These are phyloP conservation scores for Rubroboletus pulcherrimus DNA, from an alignment of 768 basidiomycete genomes.

Conservation along the genomic window DNA sequence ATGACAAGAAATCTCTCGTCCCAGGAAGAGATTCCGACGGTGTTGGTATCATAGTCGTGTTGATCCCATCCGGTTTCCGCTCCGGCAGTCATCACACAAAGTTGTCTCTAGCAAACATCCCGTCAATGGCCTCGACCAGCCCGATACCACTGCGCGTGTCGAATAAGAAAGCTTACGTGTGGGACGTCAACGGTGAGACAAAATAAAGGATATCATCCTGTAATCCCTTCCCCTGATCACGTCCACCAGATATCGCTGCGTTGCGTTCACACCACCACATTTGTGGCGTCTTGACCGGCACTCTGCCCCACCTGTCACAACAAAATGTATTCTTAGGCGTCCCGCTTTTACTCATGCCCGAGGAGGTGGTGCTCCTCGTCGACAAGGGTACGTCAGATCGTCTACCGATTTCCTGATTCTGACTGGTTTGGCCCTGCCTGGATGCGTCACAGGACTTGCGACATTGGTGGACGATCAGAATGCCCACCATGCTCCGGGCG, in stretches of 20 bases:
- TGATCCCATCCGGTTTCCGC: too few species aligned
- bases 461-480: constrained; percentile 69
- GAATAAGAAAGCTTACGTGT: constrained; percentile 80
- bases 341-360: constrained; percentile 84
- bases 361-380: constrained; percentile 87
- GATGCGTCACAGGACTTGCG: constrained; percentile 56
- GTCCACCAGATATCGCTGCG: constrained; percentile 63
- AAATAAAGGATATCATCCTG: background rate
- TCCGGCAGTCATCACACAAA: too few species aligned
- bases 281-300: constrained; percentile 84
- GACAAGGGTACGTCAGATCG: constrained; percentile 55
- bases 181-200: constrained; percentile 74
- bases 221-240: background rate
- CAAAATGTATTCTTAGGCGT: constrained; percentile 95
- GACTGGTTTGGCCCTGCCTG: background rate
- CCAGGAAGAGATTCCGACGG: background rate
- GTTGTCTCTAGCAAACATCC: background rate
- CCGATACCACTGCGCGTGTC: constrained; percentile 65
- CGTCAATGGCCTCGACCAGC: constrained; percentile 8
- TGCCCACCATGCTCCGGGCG: constrained; percentile 51
- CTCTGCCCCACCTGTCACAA: constrained; percentile 90
- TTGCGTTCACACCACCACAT: constrained; percentile 79
- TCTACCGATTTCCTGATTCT: background rate
- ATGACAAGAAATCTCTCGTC: background rate
- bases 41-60: too few species aligned